Conservation (phyloP, 108 stramenopile species). For the Cyclostephanos tholiformis region DNA sequence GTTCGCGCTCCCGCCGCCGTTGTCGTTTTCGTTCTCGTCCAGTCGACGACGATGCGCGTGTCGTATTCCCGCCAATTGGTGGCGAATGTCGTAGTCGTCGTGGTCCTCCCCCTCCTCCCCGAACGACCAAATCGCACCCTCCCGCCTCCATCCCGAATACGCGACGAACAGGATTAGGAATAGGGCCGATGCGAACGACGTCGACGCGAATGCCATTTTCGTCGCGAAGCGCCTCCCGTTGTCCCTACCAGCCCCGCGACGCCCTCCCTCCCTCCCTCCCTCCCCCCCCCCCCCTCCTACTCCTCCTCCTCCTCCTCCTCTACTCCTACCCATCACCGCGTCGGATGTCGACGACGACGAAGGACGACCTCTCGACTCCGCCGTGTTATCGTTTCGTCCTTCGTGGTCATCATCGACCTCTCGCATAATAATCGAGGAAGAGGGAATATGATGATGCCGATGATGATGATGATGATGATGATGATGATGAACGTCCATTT, state of each 20-base stretch:
- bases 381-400: too few species aligned
- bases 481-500: too few species aligned
- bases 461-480: too few species aligned
- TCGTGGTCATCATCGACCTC: too few species aligned
- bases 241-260: not conserved
- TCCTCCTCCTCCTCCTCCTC: too few species aligned
- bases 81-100: not conserved
- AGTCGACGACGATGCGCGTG: constrained; percentile 7
- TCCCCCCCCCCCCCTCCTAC: too few species aligned
- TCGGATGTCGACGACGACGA: too few species aligned
- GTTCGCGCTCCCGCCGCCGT: constrained; percentile 1
- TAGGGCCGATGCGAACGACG: constrained; percentile 12
- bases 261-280: too few species aligned
- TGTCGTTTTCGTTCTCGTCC: constrained; percentile 13
- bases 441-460: too few species aligned
- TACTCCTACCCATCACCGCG: too few species aligned
- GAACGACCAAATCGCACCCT: not conserved
- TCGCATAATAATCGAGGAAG: too few species aligned
- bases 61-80: not conserved
- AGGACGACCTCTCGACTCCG: too few species aligned
- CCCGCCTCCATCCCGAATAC: constrained; percentile 36
- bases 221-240: constrained; percentile 28
- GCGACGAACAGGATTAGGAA: constrained; percentile 9
- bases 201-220: constrained; percentile 28
- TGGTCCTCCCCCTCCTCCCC: not conserved